Conservation (phyloP, 768 basidiomycete genomes). For the Psilocybe azurescens region DNA sequence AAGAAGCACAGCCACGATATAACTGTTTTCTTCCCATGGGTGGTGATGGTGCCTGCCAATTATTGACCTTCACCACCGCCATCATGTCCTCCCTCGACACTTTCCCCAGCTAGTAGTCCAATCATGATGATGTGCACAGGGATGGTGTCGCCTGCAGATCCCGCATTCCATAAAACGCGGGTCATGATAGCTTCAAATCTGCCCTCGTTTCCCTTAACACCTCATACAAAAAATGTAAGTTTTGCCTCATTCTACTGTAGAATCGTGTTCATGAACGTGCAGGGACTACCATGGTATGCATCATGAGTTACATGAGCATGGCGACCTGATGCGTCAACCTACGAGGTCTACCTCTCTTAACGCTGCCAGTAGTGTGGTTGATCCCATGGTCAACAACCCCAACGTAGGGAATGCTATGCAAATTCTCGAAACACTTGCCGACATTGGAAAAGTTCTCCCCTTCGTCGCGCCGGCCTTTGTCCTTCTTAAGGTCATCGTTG, state of each 20-base stretch:
- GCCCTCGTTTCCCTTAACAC: background rate
- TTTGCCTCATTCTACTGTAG: background rate
- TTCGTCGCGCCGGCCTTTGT: conserved; percentile 45
- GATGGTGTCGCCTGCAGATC: background rate
- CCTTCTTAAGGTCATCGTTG: conserved; percentile 44
- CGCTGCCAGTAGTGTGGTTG: conserved; percentile 19
- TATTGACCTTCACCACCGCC: background rate
- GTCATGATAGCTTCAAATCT: background rate
- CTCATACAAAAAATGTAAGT: background rate
- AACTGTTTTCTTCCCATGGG: too few species aligned
- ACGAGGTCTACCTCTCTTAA: conserved; percentile 10
- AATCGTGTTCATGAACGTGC: background rate
- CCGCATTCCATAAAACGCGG: background rate
- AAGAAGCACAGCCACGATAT: background rate
- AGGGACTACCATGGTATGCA: conserved; percentile 20
- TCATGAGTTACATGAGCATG: conserved; percentile 7
- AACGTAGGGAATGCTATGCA: conserved; percentile 34
- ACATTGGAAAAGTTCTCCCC: conserved; percentile 40
- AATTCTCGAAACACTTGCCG: conserved; percentile 35
- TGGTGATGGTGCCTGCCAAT: conserved; percentile 1
- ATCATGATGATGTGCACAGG: background rate
- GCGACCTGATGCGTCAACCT: conserved; percentile 6
- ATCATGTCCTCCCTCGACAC: background rate
- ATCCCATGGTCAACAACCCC: conserved; percentile 25
- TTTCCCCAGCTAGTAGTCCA: background rate